Evolutionary conservation across 306 rosid genomes (phyloP), one percentile per base, ranked within the genome.

Genomic region (Prunus mira): DNA sequence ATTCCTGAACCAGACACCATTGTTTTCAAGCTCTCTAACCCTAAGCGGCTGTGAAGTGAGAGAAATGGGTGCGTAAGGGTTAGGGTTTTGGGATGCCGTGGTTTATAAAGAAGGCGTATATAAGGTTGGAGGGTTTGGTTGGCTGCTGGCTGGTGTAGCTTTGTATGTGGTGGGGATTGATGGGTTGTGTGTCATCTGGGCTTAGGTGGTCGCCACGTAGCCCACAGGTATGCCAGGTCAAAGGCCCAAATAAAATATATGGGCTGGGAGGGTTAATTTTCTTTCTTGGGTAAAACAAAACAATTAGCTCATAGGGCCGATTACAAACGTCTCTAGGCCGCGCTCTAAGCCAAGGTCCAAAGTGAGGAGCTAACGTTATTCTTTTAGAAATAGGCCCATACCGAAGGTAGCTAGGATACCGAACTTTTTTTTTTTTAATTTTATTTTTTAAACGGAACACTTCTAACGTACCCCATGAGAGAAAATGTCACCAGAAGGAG

Each of bases 1-100:
- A 89, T 84, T 1, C 93, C 90, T 0, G 91, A 91, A 0, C 96
- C 91, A 0, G 90, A 91, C 77, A 91, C 97, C 93, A 91, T 89
- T 25, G 73, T 72, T 38, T 3, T 25, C 24, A 12, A 5, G 12
- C 19, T 19, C 72, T 38, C 57, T 45, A 41, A 32, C 28, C 72
- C 79, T 60, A 73, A 62, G 79, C 77, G 74, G 55, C 75, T 15
- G 74, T 43, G 20, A 28, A 57, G 67, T 32, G 24, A 74, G 62
- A 20, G 63, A 22, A 65, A 65, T 75, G 52, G 43, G 64, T 3
- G 28, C 34, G 12, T 5, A n/a, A 3, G 17, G 3, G 18, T 51
- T 75, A 75, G 79, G 79, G 79, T 65, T 75, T 64, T 50, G 55
- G 52, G 15, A 0, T 3, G 9, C 11, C 5, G 34, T 4, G n/a